phyloP scores from a whole-genome alignment of 257 asterid genomes.

The Jacaranda mimosifolia region DNA sequence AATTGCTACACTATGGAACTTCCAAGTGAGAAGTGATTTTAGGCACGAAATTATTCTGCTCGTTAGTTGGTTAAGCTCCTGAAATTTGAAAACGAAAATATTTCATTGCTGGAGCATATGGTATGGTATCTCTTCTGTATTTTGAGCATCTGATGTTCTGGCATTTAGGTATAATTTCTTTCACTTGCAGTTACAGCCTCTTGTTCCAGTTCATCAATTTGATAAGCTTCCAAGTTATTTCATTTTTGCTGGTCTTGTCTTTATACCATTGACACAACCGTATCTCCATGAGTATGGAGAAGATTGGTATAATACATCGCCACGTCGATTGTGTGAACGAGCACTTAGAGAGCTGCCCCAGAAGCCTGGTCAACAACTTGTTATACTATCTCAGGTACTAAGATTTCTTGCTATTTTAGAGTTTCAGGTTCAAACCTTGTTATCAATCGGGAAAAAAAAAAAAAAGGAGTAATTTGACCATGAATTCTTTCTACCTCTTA shows the following conservation, averaged over 20 bases:
- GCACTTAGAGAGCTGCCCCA: constrained; percentile 85
- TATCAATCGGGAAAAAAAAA: background rate
- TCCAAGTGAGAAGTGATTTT: no score
- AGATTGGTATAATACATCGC: constrained; percentile 96
- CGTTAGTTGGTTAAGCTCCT: no score
- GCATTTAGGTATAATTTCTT: background rate
- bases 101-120: no score
- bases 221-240: constrained; percentile 94
- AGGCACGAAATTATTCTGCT: no score
- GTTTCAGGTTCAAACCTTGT: background rate
- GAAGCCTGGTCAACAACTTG: constrained; percentile 82
- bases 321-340: constrained; percentile 94
- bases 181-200: constrained; percentile 79
- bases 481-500: background rate
- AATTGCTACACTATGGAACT: no score
- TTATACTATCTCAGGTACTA: constrained; percentile 89
- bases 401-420: background rate
- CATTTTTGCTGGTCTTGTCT: constrained; percentile 95
- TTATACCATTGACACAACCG: constrained; percentile 91
- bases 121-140: no score
- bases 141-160: no score
- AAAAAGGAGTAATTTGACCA: background rate
- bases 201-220: constrained; percentile 97
- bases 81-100: no score
- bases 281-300: constrained; percentile 98